Evolutionary conservation across 108 stramenopile genomes (phyloP), one percentile per base, ranked within the genome.

Genomic region (Poteriospumella lacustris): DNA sequence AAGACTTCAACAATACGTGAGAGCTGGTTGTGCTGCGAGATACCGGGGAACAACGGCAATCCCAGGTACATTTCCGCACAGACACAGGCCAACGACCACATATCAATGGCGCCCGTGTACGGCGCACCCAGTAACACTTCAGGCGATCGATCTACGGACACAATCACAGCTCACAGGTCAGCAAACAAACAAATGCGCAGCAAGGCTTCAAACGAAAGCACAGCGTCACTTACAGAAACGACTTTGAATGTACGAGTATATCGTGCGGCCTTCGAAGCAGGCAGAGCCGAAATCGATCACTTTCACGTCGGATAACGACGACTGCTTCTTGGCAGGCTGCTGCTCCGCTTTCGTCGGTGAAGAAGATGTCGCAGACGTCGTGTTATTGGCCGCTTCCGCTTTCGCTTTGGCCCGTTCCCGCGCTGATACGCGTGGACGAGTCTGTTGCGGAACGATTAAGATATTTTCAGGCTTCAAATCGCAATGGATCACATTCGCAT

Each of bases 401-500:
- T 43, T 19, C 78, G 41, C 41, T 43, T 43, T 24, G 2, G 19
- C 5, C 43, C 43, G 34, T 58, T 60, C 62, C 0, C 5, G 29
- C 24, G 36, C 19, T 56, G 39, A n/a, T 3, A 43, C 44, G 26
- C 31, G 15, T 15, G 3, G 60, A 64, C 60, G 3, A 31, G 5
- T 47, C 44, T 47, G 3, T 15, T 47, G 3, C 3, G 42, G 76
- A 19, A 89, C 88, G 76, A 98, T 85, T 43, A 99, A 85, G 58
- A 99, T 92, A 84, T 99, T 99, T 70, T 99, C 97, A 0, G 97
- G 97, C 79, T 99, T 99, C 60, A 99, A 84, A 86, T 99, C 97
- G 81, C 95, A 95, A 82, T 99, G 97, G 1, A 99, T 93, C 38
- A 98, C 89, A 58, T 79, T 80, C 43, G 83, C 88, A 58, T 80